Evolutionary conservation across 768 basidiomycete species (phyloP).

Genomic region (Coprinopsis marcescibilis): DNA sequence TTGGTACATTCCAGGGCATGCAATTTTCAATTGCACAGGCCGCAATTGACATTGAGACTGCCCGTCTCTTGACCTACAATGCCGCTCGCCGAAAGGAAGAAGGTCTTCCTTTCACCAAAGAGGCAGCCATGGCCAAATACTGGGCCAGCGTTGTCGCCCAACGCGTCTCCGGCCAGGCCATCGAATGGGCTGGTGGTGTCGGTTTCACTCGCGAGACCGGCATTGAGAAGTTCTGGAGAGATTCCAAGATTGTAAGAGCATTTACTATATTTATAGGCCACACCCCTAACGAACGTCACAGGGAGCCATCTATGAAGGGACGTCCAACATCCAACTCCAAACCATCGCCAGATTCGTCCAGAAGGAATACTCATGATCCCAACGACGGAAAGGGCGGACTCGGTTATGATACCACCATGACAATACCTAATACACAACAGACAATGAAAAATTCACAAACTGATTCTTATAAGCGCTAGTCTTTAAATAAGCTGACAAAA

Average conservation of each 20-base stretch:
- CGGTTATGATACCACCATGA: too few species aligned
- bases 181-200: conserved; percentile 94
- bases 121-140: conserved; percentile 98
- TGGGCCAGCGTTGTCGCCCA: conserved; percentile 88
- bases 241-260: conserved; percentile 85
- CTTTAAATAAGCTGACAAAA: too few species aligned
- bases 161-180: conserved; percentile 79
- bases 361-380: conserved; percentile 75
- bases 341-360: conserved; percentile 93
- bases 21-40: conserved; percentile 90
- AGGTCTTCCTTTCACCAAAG: conserved; percentile 77
- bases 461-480: too few species aligned
- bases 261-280: background rate
- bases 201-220: conserved; percentile 93
- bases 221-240: conserved; percentile 95
- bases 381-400: too few species aligned
- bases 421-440: too few species aligned
- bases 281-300: conserved; percentile 22
- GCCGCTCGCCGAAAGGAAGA: conserved; percentile 94
- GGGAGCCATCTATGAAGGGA: conserved; percentile 92
- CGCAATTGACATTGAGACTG: conserved; percentile 84
- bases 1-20: conserved; percentile 96
- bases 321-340: conserved; percentile 96
- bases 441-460: too few species aligned
- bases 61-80: conserved; percentile 91